Evolutionary conservation across 2,329 filamentous ascomycete species (phyloP), one percentile per base, ranked within the genome.

Genomic region (Penicillium vulpinum): DNA sequence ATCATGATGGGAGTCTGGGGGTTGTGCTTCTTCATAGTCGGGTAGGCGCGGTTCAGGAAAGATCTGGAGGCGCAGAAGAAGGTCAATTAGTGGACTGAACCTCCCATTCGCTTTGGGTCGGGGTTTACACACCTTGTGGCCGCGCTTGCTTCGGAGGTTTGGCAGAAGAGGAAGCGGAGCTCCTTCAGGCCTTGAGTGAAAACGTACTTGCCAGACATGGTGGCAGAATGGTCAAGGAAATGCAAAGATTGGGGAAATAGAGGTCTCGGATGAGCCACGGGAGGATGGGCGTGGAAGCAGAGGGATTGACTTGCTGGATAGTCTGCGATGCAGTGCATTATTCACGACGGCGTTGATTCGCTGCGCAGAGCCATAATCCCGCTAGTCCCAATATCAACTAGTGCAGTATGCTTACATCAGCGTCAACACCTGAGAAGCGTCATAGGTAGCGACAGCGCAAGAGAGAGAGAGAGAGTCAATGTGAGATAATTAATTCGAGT

Each of bases 11-110:
- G 94, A 47, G 85, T 92, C 77, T 90, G 82, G 56, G 94, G 94
- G 81, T 99, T 99, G 84, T 93, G 90, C 83, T 96, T 95, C 87
- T 99, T 99, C 93, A 99, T 97, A 59, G 90, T 94, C 45, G 94
- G 94, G 78, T 99, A 99, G 65, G 92, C 88, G 74, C 91, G 87
- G 64, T 88, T 88, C 65, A 99, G 83, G 80, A 99, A 99, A 29
- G 89, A 88, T 76, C 94, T 97, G n/a, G 18, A 68, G 22, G 2
- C 6, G 28, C 8, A 51, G 2, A 35, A 39, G 10, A 31, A 24
- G 24, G 28, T 54, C 41, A 58, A 22, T 28, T 18, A 35, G 13
- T 50, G 51, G 24, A 13, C 43, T 45, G 13, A 29, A 29, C 28
- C 26, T n/a, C 38, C 13, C 5, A 50, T 35, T 56, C 18, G 45